Evolutionary conservation across 2,329 filamentous ascomycete genomes (phyloP), one percentile per base, ranked within the genome.

Genomic region (Emergomyces pasteurianus): DNA sequence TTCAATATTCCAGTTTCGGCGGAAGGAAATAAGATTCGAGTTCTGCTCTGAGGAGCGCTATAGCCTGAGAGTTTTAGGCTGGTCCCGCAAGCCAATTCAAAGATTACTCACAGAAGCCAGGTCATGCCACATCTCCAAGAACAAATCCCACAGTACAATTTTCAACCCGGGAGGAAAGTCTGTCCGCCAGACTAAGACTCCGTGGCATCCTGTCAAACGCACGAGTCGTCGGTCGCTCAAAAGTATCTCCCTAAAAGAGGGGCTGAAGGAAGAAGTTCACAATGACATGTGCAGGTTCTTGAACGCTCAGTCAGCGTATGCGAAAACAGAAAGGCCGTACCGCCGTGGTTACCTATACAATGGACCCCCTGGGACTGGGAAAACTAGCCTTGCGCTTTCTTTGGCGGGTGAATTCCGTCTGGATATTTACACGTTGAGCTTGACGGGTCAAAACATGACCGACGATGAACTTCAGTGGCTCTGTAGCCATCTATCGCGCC

Each of bases 121-220:
- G n/a, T 36, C 34, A 38, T 23, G 6, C n/a, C 14, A 42, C 14
- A 23, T 42, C 36, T 53, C 18, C 26, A 38, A 57, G 36, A 57
- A 57, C 14, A 23, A 57, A 40, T 57, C 31, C n/a, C 7, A 26
- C 21, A 40, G 26, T 26, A n/a, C 28, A 26, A 57, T 57, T 57
- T 57, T 57, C 54, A 38, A 7, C 36, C 31, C 34, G 10, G 28
- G 31, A 40, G 54, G 21, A 14, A 57, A 57, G 54, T 8, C 1
- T 26, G 36, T n/a, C 36, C 21, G 54, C n/a, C 54, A 57, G 36
- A 57, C 14, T 26, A 38, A 42, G 12, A 38, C 12, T 36, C 7
- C n/a, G 36, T 58, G 55, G 38, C 38, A 42, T 0, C 21, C 4
- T 43, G 26, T 58, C 23, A 58, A 40, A 42, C 86, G 42, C 42